A percentile compares a stretch with the other conserved stretches of the same genome.
phyloP scores from a whole-genome alignment of 352 stramenopile genomes.

The Globisporangium takayamanum region DNA sequence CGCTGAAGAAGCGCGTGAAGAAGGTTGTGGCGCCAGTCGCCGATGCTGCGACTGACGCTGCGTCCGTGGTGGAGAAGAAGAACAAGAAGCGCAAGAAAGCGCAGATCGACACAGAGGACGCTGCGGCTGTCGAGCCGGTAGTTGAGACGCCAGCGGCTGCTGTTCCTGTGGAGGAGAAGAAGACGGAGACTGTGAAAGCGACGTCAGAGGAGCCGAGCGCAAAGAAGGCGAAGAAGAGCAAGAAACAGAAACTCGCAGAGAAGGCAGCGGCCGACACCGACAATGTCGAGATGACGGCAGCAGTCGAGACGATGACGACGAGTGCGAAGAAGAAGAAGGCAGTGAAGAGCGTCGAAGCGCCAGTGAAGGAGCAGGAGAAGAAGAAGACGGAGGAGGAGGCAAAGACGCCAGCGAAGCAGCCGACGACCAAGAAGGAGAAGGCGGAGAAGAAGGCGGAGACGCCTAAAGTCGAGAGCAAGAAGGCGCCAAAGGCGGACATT shows the following conservation, averaged over 20 bases:
- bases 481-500: conserved; percentile 10
- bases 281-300: background rate
- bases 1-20: conserved; percentile 24
- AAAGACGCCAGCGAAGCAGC: no score
- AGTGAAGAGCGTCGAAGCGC: conserved; percentile 1
- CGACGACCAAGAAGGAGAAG: conserved; percentile 6
- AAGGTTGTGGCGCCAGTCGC: conserved; percentile 4
- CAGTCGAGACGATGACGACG: conserved; percentile 8
- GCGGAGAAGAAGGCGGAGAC: conserved; percentile 6
- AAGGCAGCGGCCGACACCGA: conserved; percentile 1
- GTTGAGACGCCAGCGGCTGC: background rate
- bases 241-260: conserved; percentile 24
- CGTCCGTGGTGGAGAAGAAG: conserved; percentile 13
- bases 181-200: background rate
- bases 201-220: conserved; percentile 5
- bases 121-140: background rate
- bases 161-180: no score
- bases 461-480: background rate
- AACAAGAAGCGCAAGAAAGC: conserved; percentile 36
- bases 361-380: conserved; percentile 7
- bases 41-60: conserved; percentile 2
- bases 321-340: conserved; percentile 16
- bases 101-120: conserved; percentile 23
- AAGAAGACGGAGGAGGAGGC: conserved; percentile 1
- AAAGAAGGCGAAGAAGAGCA: conserved; percentile 20